Evolutionary conservation across 2,329 filamentous ascomycete genomes (phyloP).

Genomic region (Lachnellula arida): DNA sequence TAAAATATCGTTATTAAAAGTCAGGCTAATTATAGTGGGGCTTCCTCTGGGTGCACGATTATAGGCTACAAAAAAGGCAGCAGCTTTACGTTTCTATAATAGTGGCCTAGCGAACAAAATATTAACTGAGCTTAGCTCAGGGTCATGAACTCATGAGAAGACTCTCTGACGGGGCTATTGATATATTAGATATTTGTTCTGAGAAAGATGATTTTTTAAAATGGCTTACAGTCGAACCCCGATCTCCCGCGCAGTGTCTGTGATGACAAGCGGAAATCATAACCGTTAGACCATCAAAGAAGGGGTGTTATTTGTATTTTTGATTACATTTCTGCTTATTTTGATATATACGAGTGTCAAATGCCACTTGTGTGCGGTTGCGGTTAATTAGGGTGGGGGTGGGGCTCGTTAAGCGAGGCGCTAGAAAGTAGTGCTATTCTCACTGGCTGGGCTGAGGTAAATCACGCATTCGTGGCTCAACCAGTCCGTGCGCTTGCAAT

Average conservation of each 20-base stretch:
- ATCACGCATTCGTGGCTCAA: too few species aligned
- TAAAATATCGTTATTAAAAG: too few species aligned
- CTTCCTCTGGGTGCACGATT: too few species aligned
- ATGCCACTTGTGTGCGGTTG: neutral
- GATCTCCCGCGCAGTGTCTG: neutral
- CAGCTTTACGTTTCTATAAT: too few species aligned
- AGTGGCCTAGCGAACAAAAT: neutral
- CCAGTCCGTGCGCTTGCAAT: too few species aligned
- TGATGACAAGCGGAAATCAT: constrained; percentile 34
- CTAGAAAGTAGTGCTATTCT: neutral
- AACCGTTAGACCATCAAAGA: constrained; percentile 34
- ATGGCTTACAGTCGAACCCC: neutral
- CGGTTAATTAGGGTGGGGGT: too few species aligned
- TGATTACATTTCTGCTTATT: neutral
- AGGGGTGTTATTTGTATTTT: neutral
- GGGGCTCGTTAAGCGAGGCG: too few species aligned
- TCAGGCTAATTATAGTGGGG: too few species aligned
- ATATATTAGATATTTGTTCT: neutral
- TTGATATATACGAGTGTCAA: neutral
- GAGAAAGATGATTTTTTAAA: neutral
- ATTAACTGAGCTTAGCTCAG: neutral
- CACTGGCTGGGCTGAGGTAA: too few species aligned
- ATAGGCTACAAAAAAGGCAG: too few species aligned
- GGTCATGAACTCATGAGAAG: neutral
- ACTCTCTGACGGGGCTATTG: neutral